phyloP scores from a whole-genome alignment of 2,329 filamentous ascomycete genomes.

The Phialophora expanda region DNA sequence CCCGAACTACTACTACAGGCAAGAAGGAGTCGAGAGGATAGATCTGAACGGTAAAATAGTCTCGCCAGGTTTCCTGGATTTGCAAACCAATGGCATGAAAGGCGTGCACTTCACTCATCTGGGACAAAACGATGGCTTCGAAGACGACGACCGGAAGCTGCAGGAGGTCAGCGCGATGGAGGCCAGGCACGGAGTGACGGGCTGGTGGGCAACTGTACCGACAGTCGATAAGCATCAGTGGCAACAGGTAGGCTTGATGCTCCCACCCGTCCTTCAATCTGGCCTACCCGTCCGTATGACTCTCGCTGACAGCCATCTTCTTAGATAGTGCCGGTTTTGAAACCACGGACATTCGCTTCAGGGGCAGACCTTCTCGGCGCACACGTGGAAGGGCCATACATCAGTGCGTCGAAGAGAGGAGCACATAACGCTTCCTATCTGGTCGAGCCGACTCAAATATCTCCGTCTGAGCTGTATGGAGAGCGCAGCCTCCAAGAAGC shows the following conservation, averaged over 20 bases:
- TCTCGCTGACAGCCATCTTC: not conserved
- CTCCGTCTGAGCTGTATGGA: constrained; percentile 54
- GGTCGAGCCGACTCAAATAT: constrained; percentile 42
- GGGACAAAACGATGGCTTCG: constrained; percentile 3
- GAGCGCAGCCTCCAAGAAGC: constrained; percentile 46
- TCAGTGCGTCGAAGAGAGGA: constrained; percentile 59
- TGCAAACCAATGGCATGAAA: constrained; percentile 61
- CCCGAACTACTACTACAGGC: constrained; percentile 36
- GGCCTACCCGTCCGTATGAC: not conserved
- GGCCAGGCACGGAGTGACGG: constrained; percentile 33
- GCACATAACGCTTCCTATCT: constrained; percentile 58
- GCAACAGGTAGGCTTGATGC: constrained; percentile 29
- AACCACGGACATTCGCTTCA: constrained; percentile 44
- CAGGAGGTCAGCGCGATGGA: constrained; percentile 27
- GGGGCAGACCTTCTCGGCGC: constrained; percentile 60
- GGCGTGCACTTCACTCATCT: constrained; percentile 38
- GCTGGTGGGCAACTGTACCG: constrained; percentile 37
- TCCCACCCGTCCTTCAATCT: not conserved
- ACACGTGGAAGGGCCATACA: constrained; percentile 63
- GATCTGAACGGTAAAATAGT: constrained; percentile 58
- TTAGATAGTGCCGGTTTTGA: constrained; percentile 31
- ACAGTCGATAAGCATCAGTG: constrained; percentile 32
- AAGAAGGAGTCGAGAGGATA: constrained; percentile 40
- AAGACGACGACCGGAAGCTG: constrained; percentile 25
- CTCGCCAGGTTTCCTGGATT: constrained; percentile 61